Conservation (phyloP, 2,329 filamentous ascomycete genomes). For the Pestalotiopsis fici region DNA sequence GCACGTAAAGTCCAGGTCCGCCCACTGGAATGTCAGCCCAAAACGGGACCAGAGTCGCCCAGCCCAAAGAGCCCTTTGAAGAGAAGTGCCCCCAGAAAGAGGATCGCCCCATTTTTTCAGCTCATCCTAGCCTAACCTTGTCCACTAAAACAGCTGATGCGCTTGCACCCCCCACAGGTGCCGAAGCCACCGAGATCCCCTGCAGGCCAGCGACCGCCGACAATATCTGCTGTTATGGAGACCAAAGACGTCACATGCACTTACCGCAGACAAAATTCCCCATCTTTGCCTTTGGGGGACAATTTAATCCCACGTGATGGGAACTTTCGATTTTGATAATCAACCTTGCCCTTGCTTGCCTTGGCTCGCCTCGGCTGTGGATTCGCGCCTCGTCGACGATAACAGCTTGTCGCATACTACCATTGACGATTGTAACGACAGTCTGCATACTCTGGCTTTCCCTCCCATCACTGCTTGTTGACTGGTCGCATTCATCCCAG, state of each 20-base stretch:
- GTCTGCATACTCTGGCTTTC: neutral
- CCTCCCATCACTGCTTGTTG: neutral
- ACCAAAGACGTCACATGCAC: neutral
- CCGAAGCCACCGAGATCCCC: neutral
- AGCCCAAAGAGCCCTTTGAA: neutral
- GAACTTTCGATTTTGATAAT: neutral
- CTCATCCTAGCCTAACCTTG: neutral
- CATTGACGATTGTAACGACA: neutral
- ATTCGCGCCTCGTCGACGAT: neutral
- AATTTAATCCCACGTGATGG: neutral
- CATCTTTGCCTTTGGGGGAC: neutral
- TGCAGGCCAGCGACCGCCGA: neutral
- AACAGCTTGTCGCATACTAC: neutral
- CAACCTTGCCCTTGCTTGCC: neutral
- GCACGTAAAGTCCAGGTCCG: no score
- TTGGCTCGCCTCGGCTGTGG: neutral
- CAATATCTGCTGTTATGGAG: neutral
- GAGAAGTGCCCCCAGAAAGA: neutral
- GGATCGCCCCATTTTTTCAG: neutral
- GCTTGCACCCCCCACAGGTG: neutral
- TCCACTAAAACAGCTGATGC: neutral
- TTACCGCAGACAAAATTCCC: neutral
- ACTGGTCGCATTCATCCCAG: neutral
- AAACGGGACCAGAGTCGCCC: neutral
- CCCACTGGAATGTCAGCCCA: neutral